Evolutionary conservation across 2,329 filamentous ascomycete genomes (phyloP).

Genomic region (Chaetomiaceae sp.): DNA sequence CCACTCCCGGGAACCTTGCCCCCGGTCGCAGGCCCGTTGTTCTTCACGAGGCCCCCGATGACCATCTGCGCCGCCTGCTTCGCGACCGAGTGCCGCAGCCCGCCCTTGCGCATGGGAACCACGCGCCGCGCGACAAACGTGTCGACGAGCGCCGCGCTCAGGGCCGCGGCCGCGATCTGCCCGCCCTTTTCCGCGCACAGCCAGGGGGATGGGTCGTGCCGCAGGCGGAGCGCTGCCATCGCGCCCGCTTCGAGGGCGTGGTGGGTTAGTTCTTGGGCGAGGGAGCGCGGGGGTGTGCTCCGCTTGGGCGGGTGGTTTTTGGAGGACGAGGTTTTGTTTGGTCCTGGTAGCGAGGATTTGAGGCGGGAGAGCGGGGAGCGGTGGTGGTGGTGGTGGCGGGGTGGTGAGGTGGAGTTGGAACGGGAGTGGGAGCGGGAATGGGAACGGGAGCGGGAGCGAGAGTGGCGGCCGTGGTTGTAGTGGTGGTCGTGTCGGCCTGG

Average conservation of each 20-base stretch:
- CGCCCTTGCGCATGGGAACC: conserved; percentile 25
- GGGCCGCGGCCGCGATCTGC: conserved; percentile 23
- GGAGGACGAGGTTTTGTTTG: not conserved
- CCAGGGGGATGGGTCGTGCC: conserved; percentile 26
- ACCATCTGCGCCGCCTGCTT: conserved; percentile 28
- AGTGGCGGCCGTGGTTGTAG: too few relatives aligned
- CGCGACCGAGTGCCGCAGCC: conserved; percentile 22
- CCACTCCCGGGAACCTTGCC: too few relatives aligned
- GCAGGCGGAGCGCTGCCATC: conserved; percentile 25
- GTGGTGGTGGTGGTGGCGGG: not conserved
- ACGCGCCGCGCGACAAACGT: conserved; percentile 24
- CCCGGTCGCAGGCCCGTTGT: not conserved
- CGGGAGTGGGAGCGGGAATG: too few relatives aligned
- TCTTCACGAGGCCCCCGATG: conserved; percentile 23
- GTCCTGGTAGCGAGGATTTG: not conserved
- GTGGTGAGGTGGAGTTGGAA: too few relatives aligned
- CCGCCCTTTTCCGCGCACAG: conserved; percentile 26
- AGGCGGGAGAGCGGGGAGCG: not conserved
- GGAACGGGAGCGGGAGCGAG: too few relatives aligned
- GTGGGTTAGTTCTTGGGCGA: conserved; percentile 4
- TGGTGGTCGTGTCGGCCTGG: too few relatives aligned
- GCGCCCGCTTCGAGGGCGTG: conserved; percentile 26
- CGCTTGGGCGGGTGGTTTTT: not conserved
- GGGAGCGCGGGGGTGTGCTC: too few relatives aligned
- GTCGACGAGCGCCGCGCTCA: conserved; percentile 25